These are phyloP conservation scores for Borovskyia barvae DNA, from an alignment of 208 protist species.

Conservation along the genomic window DNA sequence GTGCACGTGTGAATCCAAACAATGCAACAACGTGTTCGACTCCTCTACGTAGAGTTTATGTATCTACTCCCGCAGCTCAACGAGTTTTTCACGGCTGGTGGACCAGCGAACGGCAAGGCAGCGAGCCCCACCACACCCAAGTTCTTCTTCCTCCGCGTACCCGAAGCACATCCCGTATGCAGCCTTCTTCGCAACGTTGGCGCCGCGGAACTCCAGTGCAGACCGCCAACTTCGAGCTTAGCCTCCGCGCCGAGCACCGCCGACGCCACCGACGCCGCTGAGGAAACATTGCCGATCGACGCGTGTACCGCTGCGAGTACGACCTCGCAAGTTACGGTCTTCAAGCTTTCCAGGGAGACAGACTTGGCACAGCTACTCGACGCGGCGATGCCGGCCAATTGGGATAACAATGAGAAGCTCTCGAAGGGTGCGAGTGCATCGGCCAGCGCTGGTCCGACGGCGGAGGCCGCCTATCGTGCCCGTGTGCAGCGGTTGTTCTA, in stretches of 20 bases:
- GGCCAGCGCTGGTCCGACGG: neutral
- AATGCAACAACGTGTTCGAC: conserved; percentile 41
- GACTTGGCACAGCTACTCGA: conserved; percentile 3
- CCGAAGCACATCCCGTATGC: conserved; percentile 8
- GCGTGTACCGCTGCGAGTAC: neutral
- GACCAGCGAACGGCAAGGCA: neutral
- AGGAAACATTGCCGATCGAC: neutral
- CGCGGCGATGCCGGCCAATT: conserved; percentile 24
- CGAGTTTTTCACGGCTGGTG: conserved; percentile 13
- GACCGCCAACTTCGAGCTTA: no score
- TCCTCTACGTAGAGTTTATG: conserved; percentile 75
- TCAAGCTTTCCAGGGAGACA: conserved; percentile 5
- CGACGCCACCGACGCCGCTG: neutral
- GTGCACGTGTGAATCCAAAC: no score
- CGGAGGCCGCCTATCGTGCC: conserved; percentile 36
- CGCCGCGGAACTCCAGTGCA: conserved; percentile 3
- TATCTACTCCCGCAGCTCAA: conserved; percentile 41
- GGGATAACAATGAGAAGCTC: conserved; percentile 17
- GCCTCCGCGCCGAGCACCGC: neutral
- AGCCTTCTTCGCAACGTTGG: neutral
- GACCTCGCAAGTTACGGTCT: conserved; percentile 1
- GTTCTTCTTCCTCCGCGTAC: conserved; percentile 14
- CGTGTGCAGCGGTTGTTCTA: conserved; percentile 60
- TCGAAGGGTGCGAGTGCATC: no score
- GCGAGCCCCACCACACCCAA: neutral